phyloP scores from a whole-genome alignment of 2,329 filamentous ascomycete genomes.

The Calonectria honghensis region DNA sequence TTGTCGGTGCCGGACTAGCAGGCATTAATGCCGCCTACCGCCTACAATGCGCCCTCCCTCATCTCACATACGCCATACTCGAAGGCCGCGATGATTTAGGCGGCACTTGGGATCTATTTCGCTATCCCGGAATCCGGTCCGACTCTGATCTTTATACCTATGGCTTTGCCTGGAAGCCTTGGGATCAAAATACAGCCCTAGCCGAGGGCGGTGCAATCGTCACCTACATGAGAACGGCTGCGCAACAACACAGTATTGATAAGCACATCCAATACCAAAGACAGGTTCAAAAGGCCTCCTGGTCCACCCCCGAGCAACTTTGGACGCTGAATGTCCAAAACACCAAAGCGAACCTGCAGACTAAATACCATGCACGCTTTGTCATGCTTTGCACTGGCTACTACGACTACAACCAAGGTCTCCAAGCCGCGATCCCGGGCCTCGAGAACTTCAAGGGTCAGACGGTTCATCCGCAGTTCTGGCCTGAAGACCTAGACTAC shows the following conservation, averaged over 20 bases:
- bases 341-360: neutral
- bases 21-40: neutral
- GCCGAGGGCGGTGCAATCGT: neutral
- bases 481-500: neutral
- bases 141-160: neutral
- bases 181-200: neutral
- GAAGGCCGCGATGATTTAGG: neutral
- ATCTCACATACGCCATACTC: neutral
- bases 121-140: neutral
- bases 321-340: neutral
- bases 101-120: neutral
- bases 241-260: neutral
- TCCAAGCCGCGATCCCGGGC: neutral
- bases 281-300: neutral
- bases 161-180: neutral
- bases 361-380: neutral
- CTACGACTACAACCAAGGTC: neutral
- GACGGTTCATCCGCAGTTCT: neutral
- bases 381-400: neutral
- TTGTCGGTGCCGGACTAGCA: neutral
- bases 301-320: neutral
- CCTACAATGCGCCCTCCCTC: neutral
- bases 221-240: neutral
- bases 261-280: neutral
- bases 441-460: neutral